Base-by-base conservation (phyloP, 257 asterid species). In the Fraxinus cuspidata region DNA sequence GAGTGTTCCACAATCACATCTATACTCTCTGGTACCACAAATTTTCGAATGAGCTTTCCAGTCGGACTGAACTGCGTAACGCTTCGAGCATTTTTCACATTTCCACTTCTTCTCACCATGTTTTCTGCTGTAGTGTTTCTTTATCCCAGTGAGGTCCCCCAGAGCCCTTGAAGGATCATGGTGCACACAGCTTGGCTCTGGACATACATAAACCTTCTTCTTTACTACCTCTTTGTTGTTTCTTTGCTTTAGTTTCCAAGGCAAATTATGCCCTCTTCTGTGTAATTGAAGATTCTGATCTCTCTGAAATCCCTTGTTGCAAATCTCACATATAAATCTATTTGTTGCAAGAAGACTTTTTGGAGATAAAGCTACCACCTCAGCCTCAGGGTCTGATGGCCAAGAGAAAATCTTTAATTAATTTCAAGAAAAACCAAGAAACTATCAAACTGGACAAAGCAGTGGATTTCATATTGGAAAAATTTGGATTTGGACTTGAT, bases 11-110 rank as follows among this genome's bases (percentile, higher is more conserved):
- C 96, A 91, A 71, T 89, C 91, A 40, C 96, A 91, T 83, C 90
- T 84, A 74, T 91, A 91, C 73, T 91, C 96, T 63, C 96, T 85
- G 0, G 96, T 89, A 44, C 96, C 96, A 76, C 96, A 91, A 31
- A 89, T 88, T 86, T 91, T 91, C 85, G 92, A 89, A 75, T 91
- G 96, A 29, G 96, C 96, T 64, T 91, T 91, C 96, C 94, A 91
- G 25, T 91, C 96, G 0, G 96, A 91, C 27, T 91, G 96, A 74
- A 91, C 94, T 0, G 96, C 96, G 37, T 91, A 91, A 10, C 90
- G 87, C 70, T 91, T 91, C 0, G 94, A 88, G 79, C 94, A 91
- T 74, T 89, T 91, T 3, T 91, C 94, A 40, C 96, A 89, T 74
- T 89, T 91, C 91, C 92, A 91, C 80, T 89, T 91, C 86, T 91